Conservation (phyloP, 2,329 filamentous ascomycete genomes). For the Neonectria sp. region DNA sequence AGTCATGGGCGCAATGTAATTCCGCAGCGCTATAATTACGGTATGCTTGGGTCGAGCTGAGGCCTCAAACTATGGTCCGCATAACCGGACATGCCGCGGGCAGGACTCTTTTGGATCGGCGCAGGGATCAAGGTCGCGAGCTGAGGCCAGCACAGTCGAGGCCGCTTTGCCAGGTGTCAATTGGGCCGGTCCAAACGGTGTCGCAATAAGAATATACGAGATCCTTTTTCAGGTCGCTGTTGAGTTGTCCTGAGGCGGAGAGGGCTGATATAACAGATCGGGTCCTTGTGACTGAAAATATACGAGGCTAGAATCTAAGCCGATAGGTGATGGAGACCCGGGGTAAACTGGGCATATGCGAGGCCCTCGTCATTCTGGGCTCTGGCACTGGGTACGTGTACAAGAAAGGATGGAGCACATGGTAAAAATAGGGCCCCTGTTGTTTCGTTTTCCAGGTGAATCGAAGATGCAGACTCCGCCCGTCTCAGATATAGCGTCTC, state of each 20-base stretch:
- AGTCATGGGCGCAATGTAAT: neutral
- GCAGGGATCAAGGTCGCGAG: slow-evolving; percentile 5
- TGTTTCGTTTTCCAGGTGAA: neutral
- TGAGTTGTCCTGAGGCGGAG: neutral
- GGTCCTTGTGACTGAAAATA: neutral
- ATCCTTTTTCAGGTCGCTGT: neutral
- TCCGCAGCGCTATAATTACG: neutral
- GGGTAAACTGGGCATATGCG: neutral
- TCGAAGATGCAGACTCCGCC: slow-evolving; percentile 1
- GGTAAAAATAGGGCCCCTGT: neutral
- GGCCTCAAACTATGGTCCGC: neutral
- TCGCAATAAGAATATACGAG: neutral
- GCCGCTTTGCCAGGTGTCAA: neutral
- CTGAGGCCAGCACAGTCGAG: neutral
- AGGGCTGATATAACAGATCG: neutral
- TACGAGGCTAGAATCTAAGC: neutral
- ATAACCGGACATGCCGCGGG: slow-evolving; percentile 5
- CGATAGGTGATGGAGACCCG: neutral
- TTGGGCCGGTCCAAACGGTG: too few relatives aligned
- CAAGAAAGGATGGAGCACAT: neutral
- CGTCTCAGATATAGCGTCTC: slow-evolving; percentile 1
- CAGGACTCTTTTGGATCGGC: neutral
- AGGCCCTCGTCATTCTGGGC: neutral
- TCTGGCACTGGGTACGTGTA: neutral
- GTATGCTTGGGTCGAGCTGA: slow-evolving; percentile 1